These are phyloP conservation scores for Aspergillus carbonarius DNA, from an alignment of 2,329 filamentous ascomycete species.

Conservation along the genomic window DNA sequence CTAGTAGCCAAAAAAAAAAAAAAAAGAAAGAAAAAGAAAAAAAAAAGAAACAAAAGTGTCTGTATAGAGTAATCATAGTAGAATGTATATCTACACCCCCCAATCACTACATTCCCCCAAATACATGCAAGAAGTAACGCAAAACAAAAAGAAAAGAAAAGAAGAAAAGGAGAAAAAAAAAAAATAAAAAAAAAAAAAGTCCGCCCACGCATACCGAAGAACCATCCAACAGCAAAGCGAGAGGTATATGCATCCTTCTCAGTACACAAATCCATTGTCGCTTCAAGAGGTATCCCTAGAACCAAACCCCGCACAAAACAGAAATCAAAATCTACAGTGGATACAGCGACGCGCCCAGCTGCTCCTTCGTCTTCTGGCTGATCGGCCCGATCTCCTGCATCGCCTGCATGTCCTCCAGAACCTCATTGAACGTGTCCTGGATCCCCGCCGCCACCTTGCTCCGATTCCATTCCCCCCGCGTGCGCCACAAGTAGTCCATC, in stretches of 20 bases:
- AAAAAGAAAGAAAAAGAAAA: no score
- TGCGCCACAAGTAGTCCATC: slow-evolving; percentile 87
- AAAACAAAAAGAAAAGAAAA: no score
- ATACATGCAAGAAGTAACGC: no score
- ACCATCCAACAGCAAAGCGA: background rate
- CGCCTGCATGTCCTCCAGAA: slow-evolving; percentile 57
- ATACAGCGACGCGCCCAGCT: slow-evolving; percentile 23
- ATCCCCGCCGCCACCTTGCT: slow-evolving; percentile 67
- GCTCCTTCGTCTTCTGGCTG: slow-evolving; percentile 36
- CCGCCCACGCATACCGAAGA: background rate
- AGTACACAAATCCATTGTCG: slow-evolving; percentile 18
- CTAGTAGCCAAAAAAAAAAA: no score
- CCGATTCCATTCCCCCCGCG: slow-evolving; percentile 79
- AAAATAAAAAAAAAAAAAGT: no score
- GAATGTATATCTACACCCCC: no score
- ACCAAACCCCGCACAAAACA: slow-evolving; percentile 7
- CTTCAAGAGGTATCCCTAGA: slow-evolving; percentile 11
- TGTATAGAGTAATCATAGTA: no score
- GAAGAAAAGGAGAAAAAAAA: no score
- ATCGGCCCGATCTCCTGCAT: slow-evolving; percentile 46
- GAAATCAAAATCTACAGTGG: slow-evolving; percentile 4
- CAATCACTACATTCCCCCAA: no score
- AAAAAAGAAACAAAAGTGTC: no score
- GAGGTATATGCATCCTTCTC: slow-evolving; percentile 9
- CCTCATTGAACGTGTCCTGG: slow-evolving; percentile 70